Evolutionary conservation across 768 basidiomycete species (phyloP).

Genomic region (Inosperma sp.): DNA sequence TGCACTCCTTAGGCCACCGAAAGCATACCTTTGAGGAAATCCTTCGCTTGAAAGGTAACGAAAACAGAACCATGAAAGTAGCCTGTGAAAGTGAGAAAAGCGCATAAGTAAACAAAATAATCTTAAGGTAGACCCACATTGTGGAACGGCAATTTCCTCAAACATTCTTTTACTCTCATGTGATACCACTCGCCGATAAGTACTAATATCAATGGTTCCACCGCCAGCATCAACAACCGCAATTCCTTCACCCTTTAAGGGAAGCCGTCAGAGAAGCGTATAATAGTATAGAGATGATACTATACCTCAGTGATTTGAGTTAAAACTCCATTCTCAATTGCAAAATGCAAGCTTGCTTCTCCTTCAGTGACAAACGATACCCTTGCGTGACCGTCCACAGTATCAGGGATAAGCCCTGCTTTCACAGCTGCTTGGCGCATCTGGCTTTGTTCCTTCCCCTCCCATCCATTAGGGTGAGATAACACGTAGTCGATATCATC

Average conservation of each 20-base stretch:
- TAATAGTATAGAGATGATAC: background rate
- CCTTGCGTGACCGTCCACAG: constrained; percentile 34
- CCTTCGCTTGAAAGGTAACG: constrained; percentile 7
- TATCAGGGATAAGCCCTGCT: constrained; percentile 48
- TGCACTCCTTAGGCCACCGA: too few relatives aligned
- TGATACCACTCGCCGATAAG: constrained; percentile 42
- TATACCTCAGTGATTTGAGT: constrained; percentile 33
- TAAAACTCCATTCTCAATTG: constrained; percentile 43
- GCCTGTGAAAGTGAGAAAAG: background rate
- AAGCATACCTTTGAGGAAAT: constrained; percentile 4
- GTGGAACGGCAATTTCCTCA: constrained; percentile 45
- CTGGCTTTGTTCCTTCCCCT: constrained; percentile 50
- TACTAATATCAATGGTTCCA: constrained; percentile 59
- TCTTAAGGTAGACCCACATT: constrained; percentile 32
- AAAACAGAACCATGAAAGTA: constrained; percentile 12
- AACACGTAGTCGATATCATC: constrained; percentile 46
- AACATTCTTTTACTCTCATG: constrained; percentile 27
- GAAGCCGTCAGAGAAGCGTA: background rate
- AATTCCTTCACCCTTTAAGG: constrained; percentile 42
- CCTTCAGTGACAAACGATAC: constrained; percentile 60
- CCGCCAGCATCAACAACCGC: constrained; percentile 60
- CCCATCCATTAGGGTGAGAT: constrained; percentile 65
- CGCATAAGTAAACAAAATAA: background rate
- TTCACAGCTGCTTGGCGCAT: constrained; percentile 50
- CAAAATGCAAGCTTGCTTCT: constrained; percentile 58